phyloP scores from a whole-genome alignment of 2,329 filamentous ascomycete genomes.

The Calonectria honghensis region DNA sequence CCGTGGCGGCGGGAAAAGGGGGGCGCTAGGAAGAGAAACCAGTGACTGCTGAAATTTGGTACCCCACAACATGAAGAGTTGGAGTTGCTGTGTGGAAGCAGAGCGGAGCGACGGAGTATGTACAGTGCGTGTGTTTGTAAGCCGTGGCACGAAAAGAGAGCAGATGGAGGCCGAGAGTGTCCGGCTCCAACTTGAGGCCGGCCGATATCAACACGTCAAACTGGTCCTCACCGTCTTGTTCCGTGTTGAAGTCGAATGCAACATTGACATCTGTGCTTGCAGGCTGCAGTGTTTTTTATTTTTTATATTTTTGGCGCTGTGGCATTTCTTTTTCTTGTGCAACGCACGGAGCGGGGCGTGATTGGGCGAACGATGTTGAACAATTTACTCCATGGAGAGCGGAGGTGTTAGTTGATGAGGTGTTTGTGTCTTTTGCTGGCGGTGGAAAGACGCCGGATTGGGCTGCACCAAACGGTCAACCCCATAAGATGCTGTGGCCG shows the following conservation, averaged over 20 bases:
- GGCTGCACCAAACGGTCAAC: constrained; percentile 12
- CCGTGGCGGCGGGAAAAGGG: constrained; percentile 51
- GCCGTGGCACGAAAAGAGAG: constrained; percentile 11
- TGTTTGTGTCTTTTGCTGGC: constrained; percentile 8
- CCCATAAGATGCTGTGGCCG: constrained; percentile 31
- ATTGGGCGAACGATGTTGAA: constrained; percentile 19
- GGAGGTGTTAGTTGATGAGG: neutral
- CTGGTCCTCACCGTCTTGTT: constrained; percentile 11
- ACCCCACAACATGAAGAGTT: constrained; percentile 53
- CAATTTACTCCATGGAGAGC: neutral
- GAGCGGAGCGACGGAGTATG: constrained; percentile 16
- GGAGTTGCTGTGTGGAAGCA: constrained; percentile 34
- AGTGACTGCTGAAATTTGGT: constrained; percentile 51
- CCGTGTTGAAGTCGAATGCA: constrained; percentile 10
- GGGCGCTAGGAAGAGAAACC: constrained; percentile 46
- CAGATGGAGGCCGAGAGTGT: constrained; percentile 40
- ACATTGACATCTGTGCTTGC: constrained; percentile 16
- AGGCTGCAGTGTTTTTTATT: neutral
- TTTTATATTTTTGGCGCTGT: constrained; percentile 12
- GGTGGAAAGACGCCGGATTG: neutral
- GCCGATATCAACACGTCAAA: neutral
- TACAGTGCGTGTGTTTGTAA: constrained; percentile 21
- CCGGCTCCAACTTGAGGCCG: constrained; percentile 3
- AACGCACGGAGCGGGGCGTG: constrained; percentile 2
- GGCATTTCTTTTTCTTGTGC: constrained; percentile 12